Evolutionary conservation across 176 grass and related monocot genomes (phyloP).

Genomic region (Thinopyrum elongatum): DNA sequence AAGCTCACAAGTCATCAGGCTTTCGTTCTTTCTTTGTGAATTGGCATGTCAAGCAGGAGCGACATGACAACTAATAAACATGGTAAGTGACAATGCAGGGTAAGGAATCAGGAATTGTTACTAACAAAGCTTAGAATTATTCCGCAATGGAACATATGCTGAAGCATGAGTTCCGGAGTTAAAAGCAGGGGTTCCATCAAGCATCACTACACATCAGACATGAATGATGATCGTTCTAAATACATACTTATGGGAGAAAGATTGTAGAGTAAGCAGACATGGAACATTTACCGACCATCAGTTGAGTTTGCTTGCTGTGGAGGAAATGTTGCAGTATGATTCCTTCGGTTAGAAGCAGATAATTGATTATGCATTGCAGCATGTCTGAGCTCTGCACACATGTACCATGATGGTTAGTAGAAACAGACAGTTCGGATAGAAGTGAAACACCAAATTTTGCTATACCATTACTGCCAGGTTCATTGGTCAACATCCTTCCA

Average conservation of each 20-base stretch:
- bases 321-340: neutral
- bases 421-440: neutral
- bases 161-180: neutral
- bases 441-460: neutral
- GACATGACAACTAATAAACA: neutral
- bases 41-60: neutral
- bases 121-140: neutral
- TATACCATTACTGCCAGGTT: constrained; percentile 5
- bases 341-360: neutral
- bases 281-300: constrained; percentile 2
- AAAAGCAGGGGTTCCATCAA: neutral
- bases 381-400: neutral
- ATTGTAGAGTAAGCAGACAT: neutral
- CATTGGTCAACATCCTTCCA: neutral
- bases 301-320: neutral
- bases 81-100: neutral
- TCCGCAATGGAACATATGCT: neutral
- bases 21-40: neutral
- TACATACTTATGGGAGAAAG: neutral
- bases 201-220: neutral
- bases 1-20: neutral
- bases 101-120: neutral
- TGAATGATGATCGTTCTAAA: neutral
- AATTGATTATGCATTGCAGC: neutral
- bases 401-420: neutral